phyloP scores from a whole-genome alignment of 495 filamentous ascomycete species.

The Jackrogersella minutella region DNA sequence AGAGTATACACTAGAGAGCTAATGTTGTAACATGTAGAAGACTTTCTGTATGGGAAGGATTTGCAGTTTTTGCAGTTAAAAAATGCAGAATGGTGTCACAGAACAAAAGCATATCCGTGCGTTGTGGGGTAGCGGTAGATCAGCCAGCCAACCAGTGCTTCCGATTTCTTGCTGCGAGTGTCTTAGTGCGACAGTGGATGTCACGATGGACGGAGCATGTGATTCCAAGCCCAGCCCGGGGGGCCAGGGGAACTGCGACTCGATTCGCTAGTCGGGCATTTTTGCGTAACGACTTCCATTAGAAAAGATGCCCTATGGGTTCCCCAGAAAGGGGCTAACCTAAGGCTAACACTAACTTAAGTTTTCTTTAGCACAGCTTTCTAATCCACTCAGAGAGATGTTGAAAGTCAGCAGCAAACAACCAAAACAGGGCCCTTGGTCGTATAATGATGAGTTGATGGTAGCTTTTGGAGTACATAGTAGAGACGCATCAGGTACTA shows the following conservation, averaged over 20 bases:
- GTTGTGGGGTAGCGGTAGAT: slow-evolving; percentile 41
- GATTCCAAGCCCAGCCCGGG: slow-evolving; percentile 19
- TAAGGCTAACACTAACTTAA: not conserved
- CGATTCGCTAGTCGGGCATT: too few relatives aligned
- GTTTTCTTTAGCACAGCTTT: not conserved
- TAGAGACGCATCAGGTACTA: not conserved
- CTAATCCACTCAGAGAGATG: slow-evolving; percentile 5
- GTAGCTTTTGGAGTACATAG: not conserved
- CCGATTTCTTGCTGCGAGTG: not conserved
- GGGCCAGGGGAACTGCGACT: not conserved
- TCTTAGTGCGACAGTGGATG: slow-evolving; percentile 2
- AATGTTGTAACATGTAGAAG: too few relatives aligned
- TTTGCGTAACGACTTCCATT: not conserved
- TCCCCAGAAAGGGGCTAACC: slow-evolving; percentile 1
- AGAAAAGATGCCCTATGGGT: not conserved
- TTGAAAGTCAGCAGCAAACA: slow-evolving; percentile 26
- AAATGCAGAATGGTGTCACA: slow-evolving; percentile 39
- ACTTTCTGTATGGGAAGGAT: slow-evolving; percentile 11
- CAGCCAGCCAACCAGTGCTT: slow-evolving; percentile 30
- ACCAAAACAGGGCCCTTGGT: not conserved
- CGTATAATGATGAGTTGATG: not conserved
- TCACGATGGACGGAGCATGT: slow-evolving; percentile 39
- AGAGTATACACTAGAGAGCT: too few relatives aligned
- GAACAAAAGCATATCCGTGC: slow-evolving; percentile 7
- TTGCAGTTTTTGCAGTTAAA: slow-evolving; percentile 1